Conservation (phyloP, 2,329 filamentous ascomycete species). For the Neoscytalidium dimidiatum region DNA sequence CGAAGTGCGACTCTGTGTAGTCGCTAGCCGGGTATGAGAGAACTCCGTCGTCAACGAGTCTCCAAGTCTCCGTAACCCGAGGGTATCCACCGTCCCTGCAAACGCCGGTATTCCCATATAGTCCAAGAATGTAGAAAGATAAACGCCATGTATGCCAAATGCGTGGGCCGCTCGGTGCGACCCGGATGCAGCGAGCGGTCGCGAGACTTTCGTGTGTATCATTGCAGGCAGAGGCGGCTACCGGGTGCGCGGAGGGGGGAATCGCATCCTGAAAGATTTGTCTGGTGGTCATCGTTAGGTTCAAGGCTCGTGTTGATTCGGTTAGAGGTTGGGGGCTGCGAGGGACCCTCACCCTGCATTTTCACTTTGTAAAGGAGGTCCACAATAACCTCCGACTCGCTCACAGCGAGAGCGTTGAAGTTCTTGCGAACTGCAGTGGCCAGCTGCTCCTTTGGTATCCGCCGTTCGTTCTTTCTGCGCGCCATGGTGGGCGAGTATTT, state of each 20-base stretch:
- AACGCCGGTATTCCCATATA: conserved; percentile 11
- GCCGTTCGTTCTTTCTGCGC: conserved; percentile 61
- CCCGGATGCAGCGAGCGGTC: neutral
- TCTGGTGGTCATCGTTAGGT: conserved; percentile 32
- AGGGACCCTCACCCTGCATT: conserved; percentile 51
- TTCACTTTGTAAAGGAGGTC: conserved; percentile 74
- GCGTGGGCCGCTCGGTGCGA: neutral
- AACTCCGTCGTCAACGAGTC: conserved; percentile 2
- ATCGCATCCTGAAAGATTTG: conserved; percentile 50
- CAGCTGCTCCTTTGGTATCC: conserved; percentile 72
- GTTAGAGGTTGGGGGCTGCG: neutral
- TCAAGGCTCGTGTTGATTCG: neutral
- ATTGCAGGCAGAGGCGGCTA: conserved; percentile 31
- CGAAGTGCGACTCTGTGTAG: neutral
- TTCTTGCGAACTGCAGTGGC: conserved; percentile 75
- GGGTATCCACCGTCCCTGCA: conserved; percentile 13
- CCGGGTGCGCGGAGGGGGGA: conserved; percentile 34
- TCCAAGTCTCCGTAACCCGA: neutral
- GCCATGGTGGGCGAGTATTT: conserved; percentile 76
- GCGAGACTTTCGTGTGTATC: conserved; percentile 34
- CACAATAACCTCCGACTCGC: conserved; percentile 81
- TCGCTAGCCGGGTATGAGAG: conserved; percentile 1
- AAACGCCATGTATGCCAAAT: conserved; percentile 13
- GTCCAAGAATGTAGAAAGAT: neutral
- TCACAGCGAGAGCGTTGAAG: conserved; percentile 77